Base-by-base conservation (phyloP, 768 basidiomycete species). In the Basidioascus undulatus region DNA sequence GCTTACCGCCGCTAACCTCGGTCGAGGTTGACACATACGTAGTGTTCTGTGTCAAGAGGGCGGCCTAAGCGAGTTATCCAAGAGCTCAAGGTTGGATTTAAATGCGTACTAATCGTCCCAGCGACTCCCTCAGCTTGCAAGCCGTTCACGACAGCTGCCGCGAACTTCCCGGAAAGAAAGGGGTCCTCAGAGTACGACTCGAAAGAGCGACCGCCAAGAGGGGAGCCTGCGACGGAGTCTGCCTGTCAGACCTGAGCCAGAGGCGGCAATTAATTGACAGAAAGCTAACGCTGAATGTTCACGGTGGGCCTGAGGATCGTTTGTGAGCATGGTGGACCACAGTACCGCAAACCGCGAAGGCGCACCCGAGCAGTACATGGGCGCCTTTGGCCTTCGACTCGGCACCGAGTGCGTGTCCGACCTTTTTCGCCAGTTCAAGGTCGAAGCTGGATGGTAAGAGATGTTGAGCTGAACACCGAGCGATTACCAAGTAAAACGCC, bases 401-500 rank as follows among this genome's bases (percentile, higher is more conserved):
- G 18, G 67, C 64, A 4, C 61, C 68, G 3, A 71, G 57, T 11
- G 66, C 64, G 32, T 63, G 52, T 5, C 68, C 69, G 16, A 70
- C 58, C 35, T 58, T 49, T 12, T 43, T 44, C 7, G 63, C 65
- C 6, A 70, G 62, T 12, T 64, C 63, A 4, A 67, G 49, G 39
- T 70, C 68, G 44, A 69, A 70, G 0, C 68, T 65, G 12, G 67
- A 62, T n/a, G n/a, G n/a, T n/a, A n/a, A n/a, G n/a, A n/a, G n/a
- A n/a, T n/a, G n/a, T n/a, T n/a, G n/a, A n/a, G n/a, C n/a, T n/a
- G n/a, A n/a, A n/a, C n/a, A n/a, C n/a, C n/a, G n/a, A n/a, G n/a
- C n/a, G n/a, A n/a, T n/a, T n/a, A n/a, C n/a, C n/a, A n/a, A n/a
- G n/a, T n/a, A n/a, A n/a, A n/a, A n/a, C n/a, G n/a, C n/a, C n/a